These are phyloP conservation scores for Paracamarosporium sp. DNA, from an alignment of 2,329 filamentous ascomycete genomes.

Conservation along the genomic window DNA sequence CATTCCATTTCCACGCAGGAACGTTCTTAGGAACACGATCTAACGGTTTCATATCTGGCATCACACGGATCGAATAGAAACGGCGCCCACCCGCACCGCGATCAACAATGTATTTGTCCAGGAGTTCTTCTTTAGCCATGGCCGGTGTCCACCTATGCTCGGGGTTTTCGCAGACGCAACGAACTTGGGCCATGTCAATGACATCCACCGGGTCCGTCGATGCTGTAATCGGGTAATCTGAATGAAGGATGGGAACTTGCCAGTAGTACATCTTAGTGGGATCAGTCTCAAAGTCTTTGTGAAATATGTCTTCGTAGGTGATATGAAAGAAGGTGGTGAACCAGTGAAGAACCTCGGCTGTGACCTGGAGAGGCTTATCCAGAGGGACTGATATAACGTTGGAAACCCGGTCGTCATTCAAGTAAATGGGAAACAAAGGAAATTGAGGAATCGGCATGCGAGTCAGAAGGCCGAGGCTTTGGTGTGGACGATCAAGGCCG, in stretches of 20 bases:
- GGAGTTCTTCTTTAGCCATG: conserved; percentile 49
- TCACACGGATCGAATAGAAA: conserved; percentile 59
- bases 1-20: conserved; percentile 46
- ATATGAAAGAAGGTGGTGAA: conserved; percentile 77
- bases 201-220: conserved; percentile 30
- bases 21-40: conserved; percentile 69
- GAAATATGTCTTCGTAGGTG: conserved; percentile 85
- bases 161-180: conserved; percentile 45
- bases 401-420: conserved; percentile 69
- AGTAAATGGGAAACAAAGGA: conserved; percentile 74
- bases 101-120: conserved; percentile 63
- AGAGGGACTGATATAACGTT: conserved; percentile 61
- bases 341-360: conserved; percentile 54
- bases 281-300: conserved; percentile 77
- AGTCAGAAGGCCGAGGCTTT: conserved; percentile 74
- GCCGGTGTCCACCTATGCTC: conserved; percentile 55
- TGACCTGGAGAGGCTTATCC: conserved; percentile 51
- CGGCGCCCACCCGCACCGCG: conserved; percentile 63
- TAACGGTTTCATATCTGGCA: conserved; percentile 63
- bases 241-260: conserved; percentile 66
- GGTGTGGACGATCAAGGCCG: conserved; percentile 65
- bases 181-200: conserved; percentile 70
- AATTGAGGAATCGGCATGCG: conserved; percentile 68
- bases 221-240: neutral
- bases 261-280: conserved; percentile 79